Evolutionary conservation across 2,329 filamentous ascomycete species (phyloP), one percentile per base, ranked within the genome.

Genomic region (Decorospora gaudefroyi): DNA sequence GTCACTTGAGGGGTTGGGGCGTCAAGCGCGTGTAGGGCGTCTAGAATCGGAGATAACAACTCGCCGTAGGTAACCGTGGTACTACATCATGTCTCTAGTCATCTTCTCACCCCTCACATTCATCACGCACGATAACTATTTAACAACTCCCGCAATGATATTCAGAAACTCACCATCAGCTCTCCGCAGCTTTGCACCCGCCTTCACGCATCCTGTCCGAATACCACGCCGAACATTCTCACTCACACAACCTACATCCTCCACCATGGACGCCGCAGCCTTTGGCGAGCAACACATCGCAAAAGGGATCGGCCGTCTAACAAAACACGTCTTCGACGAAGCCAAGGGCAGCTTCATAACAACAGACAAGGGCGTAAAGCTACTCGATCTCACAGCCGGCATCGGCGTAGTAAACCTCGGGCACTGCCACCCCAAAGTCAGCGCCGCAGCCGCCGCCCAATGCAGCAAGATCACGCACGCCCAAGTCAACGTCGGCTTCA

Each of bases 401-500:
- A 65, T 65, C 31, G 61, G 61, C 17, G 61, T 65, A 21, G 54
- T 62, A 25, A 65, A 65, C 28, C 47, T 65, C 4, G 61, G 61
- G 9, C 61, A 65, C 34, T 65, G 61, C 38, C 61, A 65, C 42
- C 58, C 60, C 36, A 65, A 63, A 42, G 61, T 65, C 44, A 65
- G 60, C 42, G 55, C 53, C 9, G 61, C 61, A 3, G 61, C 61
- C 7, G 61, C 61, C 16, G 55, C 51, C 49, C 61, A 65, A 49
- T 65, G 61, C 51, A 49, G 31, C 40, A 65, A 63, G 38, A 63
- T 65, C 29, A 63, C 59, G 15, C 61, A 65, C 33, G 53, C 61
- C 6, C 61, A 65, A 33, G 54, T 63, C 53, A 65, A 65, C 31
- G 61, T 65, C 46, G 61, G 60, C 32, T 65, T 61, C 57, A 65